Conservation (phyloP, 2,329 filamentous ascomycete species). For the Gnomoniopsis smithogilvyi region DNA sequence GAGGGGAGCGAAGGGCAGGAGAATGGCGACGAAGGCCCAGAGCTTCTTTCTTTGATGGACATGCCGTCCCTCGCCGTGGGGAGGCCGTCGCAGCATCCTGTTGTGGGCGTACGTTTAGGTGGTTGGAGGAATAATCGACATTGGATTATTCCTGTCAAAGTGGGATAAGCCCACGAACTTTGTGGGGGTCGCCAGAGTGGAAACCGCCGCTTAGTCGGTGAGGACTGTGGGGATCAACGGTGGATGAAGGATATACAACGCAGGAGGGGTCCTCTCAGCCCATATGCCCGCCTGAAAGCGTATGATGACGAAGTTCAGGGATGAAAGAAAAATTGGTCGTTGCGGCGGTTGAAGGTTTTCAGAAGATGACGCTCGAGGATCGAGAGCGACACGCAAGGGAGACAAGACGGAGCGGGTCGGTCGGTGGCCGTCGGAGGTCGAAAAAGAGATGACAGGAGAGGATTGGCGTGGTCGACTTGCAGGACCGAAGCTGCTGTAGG, state of each 20-base stretch:
- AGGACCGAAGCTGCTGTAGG: neutral
- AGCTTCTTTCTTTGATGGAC: conserved; percentile 34
- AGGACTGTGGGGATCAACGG: neutral
- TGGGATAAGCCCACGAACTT: neutral
- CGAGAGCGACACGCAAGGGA: neutral
- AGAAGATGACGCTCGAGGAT: neutral
- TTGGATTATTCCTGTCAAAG: conserved; percentile 6
- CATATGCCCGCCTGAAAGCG: neutral
- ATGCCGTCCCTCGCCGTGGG: conserved; percentile 47
- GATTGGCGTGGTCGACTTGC: neutral
- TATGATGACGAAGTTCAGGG: neutral
- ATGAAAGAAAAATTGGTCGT: neutral
- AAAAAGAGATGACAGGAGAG: neutral
- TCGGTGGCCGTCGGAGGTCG: neutral
- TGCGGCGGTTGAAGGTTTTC: neutral
- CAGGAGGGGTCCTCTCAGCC: neutral
- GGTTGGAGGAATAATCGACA: conserved; percentile 11
- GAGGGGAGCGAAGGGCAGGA: conserved; percentile 43
- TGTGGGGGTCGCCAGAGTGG: neutral
- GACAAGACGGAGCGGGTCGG: neutral
- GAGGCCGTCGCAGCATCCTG: conserved; percentile 57
- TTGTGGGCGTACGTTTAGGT: conserved; percentile 14
- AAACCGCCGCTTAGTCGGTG: neutral
- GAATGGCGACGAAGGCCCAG: conserved; percentile 47
- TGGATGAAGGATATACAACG: neutral